Evolutionary conservation across 768 basidiomycete genomes (phyloP), one percentile per base, ranked within the genome.

Genomic region (Tulasnella sp.): DNA sequence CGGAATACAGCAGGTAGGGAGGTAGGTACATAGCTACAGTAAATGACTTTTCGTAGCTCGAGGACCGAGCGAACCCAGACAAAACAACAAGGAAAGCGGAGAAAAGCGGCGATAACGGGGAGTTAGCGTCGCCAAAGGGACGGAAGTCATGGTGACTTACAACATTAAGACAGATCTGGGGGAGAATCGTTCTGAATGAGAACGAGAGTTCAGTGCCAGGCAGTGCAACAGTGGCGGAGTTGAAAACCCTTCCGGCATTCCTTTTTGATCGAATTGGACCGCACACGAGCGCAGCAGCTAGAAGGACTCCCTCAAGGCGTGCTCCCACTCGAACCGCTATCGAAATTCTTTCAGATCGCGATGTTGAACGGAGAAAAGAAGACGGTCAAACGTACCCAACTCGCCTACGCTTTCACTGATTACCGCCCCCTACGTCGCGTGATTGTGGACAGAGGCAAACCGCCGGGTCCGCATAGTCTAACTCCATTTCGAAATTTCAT

Each of bases 401-500:
- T 67, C 39, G 58, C 58, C 58, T 67, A 67, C 34, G 58, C 58
- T 34, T 67, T 67, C 58, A 67, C 58, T 11, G 58, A 67, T 17
- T 25, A 11, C 25, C 58, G 58, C 34, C 25, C 49, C 12, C 11
- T 71, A 37, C 36, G 25, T 7, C 73, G 79, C 67, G 82, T 85
- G 0, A 78, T 85, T 0, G 81, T 86, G 2, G 84, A 86, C 72
- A 69, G 86, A 0, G 82, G 74, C 5, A 76, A 73, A 38, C 83
- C 85, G 6, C 82, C 83, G 0, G 76, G 75, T 0, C 14, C 80
- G 80, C 0, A n/a, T 34, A 1, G 75, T 85, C 0, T 80, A 80
- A 0, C 81, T 80, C 0, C 85, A 84, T 74, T 86, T n/a, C n/a
- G n/a, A n/a, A n/a, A n/a, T n/a, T n/a, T n/a, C n/a, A 85, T 69